Evolutionary conservation across 257 asterid species (phyloP).

Genomic region (Linaria vulgaris): DNA sequence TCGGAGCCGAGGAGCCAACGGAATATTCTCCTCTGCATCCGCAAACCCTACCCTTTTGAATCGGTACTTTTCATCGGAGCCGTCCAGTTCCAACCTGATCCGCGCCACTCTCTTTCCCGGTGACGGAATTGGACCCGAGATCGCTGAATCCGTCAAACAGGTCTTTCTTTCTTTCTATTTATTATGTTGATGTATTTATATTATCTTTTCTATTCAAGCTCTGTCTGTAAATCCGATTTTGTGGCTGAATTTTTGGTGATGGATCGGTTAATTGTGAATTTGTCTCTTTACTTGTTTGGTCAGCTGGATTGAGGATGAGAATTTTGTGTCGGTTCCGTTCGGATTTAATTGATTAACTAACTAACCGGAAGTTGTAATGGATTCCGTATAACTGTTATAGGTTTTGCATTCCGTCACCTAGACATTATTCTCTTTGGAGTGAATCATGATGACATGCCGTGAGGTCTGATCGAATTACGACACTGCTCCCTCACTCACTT

Average conservation of each 20-base stretch:
- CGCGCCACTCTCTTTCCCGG: slow-evolving; percentile 97
- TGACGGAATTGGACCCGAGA: slow-evolving; percentile 96
- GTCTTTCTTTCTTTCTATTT: slow-evolving; percentile 24
- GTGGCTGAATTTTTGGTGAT: neutral
- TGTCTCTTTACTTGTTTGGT: neutral
- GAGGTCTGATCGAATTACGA: too few relatives aligned
- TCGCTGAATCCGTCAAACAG: slow-evolving; percentile 82
- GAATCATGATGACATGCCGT: too few relatives aligned
- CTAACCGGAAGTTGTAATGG: neutral
- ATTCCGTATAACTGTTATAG: neutral
- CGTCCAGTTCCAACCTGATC: slow-evolving; percentile 55
- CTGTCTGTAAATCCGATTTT: neutral
- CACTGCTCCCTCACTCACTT: too few relatives aligned
- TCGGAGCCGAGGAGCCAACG: slow-evolving; percentile 33
- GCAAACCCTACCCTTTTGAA: slow-evolving; percentile 34
- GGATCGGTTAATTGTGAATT: neutral
- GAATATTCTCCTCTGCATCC: slow-evolving; percentile 36
- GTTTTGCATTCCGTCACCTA: neutral
- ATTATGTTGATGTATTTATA: neutral
- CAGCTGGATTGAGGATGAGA: neutral
- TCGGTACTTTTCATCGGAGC: slow-evolving; percentile 46
- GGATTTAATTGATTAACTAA: neutral
- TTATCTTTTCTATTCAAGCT: neutral
- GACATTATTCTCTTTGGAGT: too few relatives aligned
- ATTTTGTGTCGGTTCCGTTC: too few relatives aligned